Base-by-base conservation (phyloP, 352 stramenopile genomes). In the Phytophthora syringae region DNA sequence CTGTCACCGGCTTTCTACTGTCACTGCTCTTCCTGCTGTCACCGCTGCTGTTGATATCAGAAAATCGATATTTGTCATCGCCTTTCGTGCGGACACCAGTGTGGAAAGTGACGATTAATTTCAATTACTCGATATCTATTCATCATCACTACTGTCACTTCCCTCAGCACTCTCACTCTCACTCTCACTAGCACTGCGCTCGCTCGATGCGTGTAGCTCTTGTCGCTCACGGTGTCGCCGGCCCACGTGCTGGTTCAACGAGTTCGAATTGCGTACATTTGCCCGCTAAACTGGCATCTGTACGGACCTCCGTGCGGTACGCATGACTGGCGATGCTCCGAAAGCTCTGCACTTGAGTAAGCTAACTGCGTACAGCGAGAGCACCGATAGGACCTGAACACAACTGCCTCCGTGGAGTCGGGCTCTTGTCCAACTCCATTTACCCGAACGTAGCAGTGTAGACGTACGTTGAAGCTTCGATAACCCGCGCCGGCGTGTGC, bases 231-330 rank as follows among this genome's bases (percentile, higher is more conserved):
- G 30, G 30, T 45, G 49, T 5, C 11, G 49, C 5, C 32, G n/a
- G 7, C 49, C 5, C 1, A 45, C 32, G 18, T 56, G 49, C 49
- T 56, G 49, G 32, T 56, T 56, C 20, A 56, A 32, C 12, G 32
- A 36, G 30, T 56, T 1, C 49, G 30, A 32, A 47, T 32, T 15
- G 15, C 49, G 3, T 47, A 56, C 15, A 45, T 28, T 32, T 45
- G 18, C 0, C 32, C 49, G 13, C 49, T 32, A 7, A 34, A 22
- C 7, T 5, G 18, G 21, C 49, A 56, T 20, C 20, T n/a, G 9
- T 45, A 56, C 20, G 3, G 13, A 20, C 16, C 36, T 40, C 25
- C 0, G 2, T 15, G n/a, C 2, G 15, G 22, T 34, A 40, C 15
- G 36, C 32, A 56, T 21, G 6, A 34, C 34, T 27, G 37, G 6